Evolutionary conservation across 2,329 filamentous ascomycete genomes (phyloP).

Genomic region (Phyllosticta capitalensis): DNA sequence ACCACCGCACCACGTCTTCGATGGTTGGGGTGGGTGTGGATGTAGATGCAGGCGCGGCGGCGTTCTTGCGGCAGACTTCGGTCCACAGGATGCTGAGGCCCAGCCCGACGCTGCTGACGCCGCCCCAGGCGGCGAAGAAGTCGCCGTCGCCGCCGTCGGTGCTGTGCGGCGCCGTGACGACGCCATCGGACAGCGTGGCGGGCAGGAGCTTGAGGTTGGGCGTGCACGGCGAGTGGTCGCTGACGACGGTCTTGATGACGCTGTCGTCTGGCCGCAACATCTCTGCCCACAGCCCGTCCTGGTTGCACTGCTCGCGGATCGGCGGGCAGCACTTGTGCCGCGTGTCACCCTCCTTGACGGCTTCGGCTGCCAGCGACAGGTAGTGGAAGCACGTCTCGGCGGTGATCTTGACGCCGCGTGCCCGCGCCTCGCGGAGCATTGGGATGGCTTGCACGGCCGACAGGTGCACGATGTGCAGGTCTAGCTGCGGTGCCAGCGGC

Average conservation of each 20-base stretch:
- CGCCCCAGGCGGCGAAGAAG: slow-evolving; percentile 95
- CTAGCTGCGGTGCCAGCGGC: slow-evolving; percentile 67
- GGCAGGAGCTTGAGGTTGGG: slow-evolving; percentile 87
- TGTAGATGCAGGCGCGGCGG: slow-evolving; percentile 30
- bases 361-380: slow-evolving; percentile 72
- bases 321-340: slow-evolving; percentile 93
- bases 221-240: slow-evolving; percentile 93
- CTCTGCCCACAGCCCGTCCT: slow-evolving; percentile 81
- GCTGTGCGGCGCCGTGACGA: slow-evolving; percentile 18
- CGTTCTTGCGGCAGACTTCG: slow-evolving; percentile 50
- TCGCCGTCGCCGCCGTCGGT: slow-evolving; percentile 51
- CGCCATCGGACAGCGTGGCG: slow-evolving; percentile 48
- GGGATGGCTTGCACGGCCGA: slow-evolving; percentile 85
- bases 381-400: slow-evolving; percentile 97
- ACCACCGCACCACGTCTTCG: slow-evolving; percentile 75
- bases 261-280: slow-evolving; percentile 50
- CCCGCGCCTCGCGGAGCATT: slow-evolving; percentile 63
- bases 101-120: slow-evolving; percentile 87
- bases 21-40: slow-evolving; percentile 49
- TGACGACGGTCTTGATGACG: slow-evolving; percentile 85
- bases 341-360: slow-evolving; percentile 75
- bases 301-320: slow-evolving; percentile 72
- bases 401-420: slow-evolving; percentile 70
- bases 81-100: slow-evolving; percentile 88
- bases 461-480: slow-evolving; percentile 87